Base-by-base conservation (phyloP, 2,329 filamentous ascomycete genomes). In the Arachnopeziza araneosa region DNA sequence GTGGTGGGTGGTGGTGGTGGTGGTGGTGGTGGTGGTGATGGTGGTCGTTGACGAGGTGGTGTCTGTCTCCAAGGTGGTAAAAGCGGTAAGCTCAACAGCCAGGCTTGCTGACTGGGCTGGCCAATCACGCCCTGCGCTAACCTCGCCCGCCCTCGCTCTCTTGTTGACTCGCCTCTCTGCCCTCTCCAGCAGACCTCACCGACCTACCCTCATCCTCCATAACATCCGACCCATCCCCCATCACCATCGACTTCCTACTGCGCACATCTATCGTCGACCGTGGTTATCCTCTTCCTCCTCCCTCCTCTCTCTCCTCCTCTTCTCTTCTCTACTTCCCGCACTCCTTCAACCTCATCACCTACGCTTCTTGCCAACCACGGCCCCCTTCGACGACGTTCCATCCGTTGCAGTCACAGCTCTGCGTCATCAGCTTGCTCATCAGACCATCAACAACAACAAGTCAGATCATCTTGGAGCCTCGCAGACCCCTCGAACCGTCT, bases 241-340 rank as follows among this genome's bases (percentile, higher is more conserved):
- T 57, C 60, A 56, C 56, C 49, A 59, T n/a, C 61, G 66, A 44
- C 10, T 12, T 44, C 36, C 6, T 44, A 69, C 66, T 68, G 66
- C 64, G 60, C 63, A 67, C 68, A 67, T 68, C 63, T 60, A 64
- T 63, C 60, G 62, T 69, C 61, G 59, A 65, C 68, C 68, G 64
- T 63, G 63, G 69, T 71, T 70, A 57, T 67, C 67, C 68, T 70
- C 68, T 70, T 53, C 55, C 60, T 59, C 59, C 60, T 58, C 66
- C 70, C 71, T 66, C 66, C 72, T 67, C 67, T 68, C 72, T 67
- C 67, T 68, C 69, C 36, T 44, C 36, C 26, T 30, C 69, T 59
- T 70, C 69, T 70, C 71, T 68, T 71, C 58, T 62, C 64, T 60
- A 55, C 59, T 67, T 68, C 70, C 66, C 65, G 36, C 36, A 44